These are phyloP conservation scores for Diacronema lutheri DNA, from an alignment of 78 protist genomes.

Conservation along the genomic window DNA sequence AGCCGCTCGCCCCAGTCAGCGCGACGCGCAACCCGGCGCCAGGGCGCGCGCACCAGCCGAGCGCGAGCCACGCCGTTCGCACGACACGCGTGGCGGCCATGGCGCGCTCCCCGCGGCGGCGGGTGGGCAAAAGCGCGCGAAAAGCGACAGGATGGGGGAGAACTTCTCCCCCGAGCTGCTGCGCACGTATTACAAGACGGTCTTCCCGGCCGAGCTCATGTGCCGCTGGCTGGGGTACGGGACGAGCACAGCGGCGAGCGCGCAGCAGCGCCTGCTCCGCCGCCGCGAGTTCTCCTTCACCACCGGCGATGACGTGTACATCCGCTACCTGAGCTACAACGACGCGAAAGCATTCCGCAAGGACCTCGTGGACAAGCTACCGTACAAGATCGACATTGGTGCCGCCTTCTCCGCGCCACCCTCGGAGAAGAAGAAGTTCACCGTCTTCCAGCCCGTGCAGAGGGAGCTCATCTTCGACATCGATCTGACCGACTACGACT, in stretches of 20 bases:
- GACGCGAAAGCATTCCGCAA: not conserved
- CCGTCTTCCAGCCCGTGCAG: not conserved
- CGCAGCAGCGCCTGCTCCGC: not conserved
- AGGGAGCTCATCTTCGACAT: conserved; percentile 79
- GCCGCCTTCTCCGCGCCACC: conserved; percentile 35
- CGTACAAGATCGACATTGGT: conserved; percentile 43
- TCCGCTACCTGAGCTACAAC: conserved; percentile 31
- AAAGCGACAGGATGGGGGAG: too few species aligned
- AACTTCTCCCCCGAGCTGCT: not conserved
- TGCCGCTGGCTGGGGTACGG: conserved; percentile 35
- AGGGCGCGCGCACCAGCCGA: too few species aligned
- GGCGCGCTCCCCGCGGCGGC: too few species aligned
- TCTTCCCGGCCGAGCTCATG: conserved; percentile 23
- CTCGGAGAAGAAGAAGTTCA: not conserved
- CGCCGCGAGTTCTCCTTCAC: conserved; percentile 48
- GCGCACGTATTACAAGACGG: conserved; percentile 19
- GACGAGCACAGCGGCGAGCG: not conserved
- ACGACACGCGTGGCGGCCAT: too few species aligned
- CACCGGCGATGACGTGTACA: conserved; percentile 24
- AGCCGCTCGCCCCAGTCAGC: too few species aligned
- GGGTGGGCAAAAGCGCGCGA: too few species aligned
- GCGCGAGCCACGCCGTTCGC: too few species aligned
- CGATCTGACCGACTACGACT: conserved; percentile 97
- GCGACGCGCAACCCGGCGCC: too few species aligned
- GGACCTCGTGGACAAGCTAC: conserved; percentile 6